Evolutionary conservation across 441 rosid species (phyloP), one percentile per base, ranked within the genome.

Genomic region (Breynia disticha): DNA sequence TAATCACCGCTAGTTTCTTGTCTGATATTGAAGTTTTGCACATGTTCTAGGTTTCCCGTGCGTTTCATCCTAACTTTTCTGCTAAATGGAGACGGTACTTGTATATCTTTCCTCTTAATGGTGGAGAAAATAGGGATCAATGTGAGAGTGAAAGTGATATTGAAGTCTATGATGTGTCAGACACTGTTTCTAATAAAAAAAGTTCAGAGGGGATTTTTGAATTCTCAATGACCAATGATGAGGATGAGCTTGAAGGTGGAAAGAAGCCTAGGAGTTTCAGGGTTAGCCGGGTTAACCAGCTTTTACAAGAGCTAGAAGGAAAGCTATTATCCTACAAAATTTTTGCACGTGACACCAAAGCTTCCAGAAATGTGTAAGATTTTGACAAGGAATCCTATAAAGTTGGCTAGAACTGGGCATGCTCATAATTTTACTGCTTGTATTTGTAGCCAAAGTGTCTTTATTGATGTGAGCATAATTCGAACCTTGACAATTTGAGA

Each of bases 71-170:
- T 37, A 94, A 94, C 68, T 89, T 94, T 66, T 80, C 94, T 63
- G 99, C 99, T 50, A 89, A 83, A 67, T 89, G 99, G 97, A 89
- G 96, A 72, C 89, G 79, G 46, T 94, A 94, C 72, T 71, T 87
- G 46, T 94, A 94, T 70, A 76, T 85, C 21, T 87, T 89, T 74
- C 99, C 99, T 47, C 64, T 94, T 46, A 78, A 67, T 62, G 73
- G 65, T 53, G 73, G 76, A 47, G 88, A 81, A 65, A 60, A 62
- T 50, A 57, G 21, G 48, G 79, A 67, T 54, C 67, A 65, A 60
- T 54, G 63, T 32, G 76, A 69, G 60, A 64, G 39, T 54, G 79
- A 41, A 56, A 61, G 62, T 45, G 58, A 57, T 50, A 56, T 15
- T 57, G 71, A 68, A 57, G 60, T 57, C 51, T 66, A 35, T 16